Evolutionary conservation across 2,329 filamentous ascomycete genomes (phyloP).

Genomic region (Paraphoma sp.): DNA sequence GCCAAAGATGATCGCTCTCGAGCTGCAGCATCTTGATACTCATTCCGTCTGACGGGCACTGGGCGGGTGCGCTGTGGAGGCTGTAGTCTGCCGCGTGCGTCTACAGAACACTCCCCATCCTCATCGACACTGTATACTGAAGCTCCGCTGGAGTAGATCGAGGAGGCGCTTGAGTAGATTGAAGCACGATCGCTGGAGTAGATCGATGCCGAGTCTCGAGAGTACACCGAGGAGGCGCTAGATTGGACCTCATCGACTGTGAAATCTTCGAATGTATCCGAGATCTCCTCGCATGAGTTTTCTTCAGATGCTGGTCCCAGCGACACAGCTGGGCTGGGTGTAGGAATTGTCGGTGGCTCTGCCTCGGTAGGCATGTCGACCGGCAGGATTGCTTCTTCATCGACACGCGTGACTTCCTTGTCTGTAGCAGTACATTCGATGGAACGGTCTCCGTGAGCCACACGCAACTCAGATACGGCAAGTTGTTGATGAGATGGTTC

Average conservation of each 20-base stretch:
- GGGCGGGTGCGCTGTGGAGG: constrained; percentile 3
- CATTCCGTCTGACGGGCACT: constrained; percentile 3
- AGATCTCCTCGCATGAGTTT: neutral
- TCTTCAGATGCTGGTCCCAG: neutral
- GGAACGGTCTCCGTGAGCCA: neutral
- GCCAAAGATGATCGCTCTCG: constrained; percentile 4
- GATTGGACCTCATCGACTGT: constrained; percentile 7
- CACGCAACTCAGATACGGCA: neutral
- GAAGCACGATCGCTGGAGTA: constrained; percentile 9
- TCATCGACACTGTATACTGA: constrained; percentile 12
- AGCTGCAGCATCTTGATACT: constrained; percentile 1
- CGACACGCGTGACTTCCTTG: too few relatives aligned
- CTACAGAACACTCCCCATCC: neutral
- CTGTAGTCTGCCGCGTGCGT: neutral
- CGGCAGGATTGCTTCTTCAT: too few relatives aligned
- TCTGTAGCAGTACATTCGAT: too few relatives aligned
- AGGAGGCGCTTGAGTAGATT: constrained; percentile 13
- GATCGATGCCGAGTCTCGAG: constrained; percentile 6
- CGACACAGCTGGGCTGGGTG: neutral
- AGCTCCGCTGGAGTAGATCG: constrained; percentile 10
- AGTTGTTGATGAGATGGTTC: neutral
- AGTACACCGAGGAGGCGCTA: constrained; percentile 9
- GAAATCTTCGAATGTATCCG: constrained; percentile 5
- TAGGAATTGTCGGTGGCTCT: too few relatives aligned
- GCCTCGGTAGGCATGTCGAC: too few relatives aligned